Conservation (phyloP, 257 asterid species). For the Solanum tacnaense region DNA sequence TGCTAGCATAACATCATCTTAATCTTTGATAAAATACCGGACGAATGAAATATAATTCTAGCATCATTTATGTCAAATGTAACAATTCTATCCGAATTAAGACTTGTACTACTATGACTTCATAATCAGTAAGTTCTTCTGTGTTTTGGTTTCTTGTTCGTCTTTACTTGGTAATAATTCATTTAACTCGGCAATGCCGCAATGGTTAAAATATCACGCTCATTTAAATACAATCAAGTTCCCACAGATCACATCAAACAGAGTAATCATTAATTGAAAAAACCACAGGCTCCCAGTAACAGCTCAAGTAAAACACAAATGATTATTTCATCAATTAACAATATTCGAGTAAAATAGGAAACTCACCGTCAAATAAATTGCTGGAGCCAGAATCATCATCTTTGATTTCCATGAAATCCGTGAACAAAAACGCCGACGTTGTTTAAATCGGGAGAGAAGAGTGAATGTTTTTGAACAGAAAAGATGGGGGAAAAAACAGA, state of each 20-base stretch:
- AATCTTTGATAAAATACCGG: background rate
- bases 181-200: background rate
- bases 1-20: background rate
- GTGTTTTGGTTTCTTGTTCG: background rate
- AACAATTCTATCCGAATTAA: background rate
- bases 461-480: background rate
- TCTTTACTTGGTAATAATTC: background rate
- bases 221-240: background rate
- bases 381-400: constrained; percentile 22
- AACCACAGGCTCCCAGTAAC: background rate
- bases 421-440: background rate
- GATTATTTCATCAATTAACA: background rate
- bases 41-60: background rate
- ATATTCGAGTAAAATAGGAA: background rate
- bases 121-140: background rate
- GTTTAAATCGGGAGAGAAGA: background rate
- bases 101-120: background rate
- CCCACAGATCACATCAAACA: background rate
- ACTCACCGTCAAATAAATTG: constrained; percentile 44
- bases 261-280: background rate
- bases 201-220: background rate
- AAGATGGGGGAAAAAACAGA: background rate
- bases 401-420: constrained; percentile 43
- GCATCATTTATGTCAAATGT: background rate
- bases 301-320: background rate